phyloP scores from a whole-genome alignment of 2,329 filamentous ascomycete species.

The Pyrenophora teres region DNA sequence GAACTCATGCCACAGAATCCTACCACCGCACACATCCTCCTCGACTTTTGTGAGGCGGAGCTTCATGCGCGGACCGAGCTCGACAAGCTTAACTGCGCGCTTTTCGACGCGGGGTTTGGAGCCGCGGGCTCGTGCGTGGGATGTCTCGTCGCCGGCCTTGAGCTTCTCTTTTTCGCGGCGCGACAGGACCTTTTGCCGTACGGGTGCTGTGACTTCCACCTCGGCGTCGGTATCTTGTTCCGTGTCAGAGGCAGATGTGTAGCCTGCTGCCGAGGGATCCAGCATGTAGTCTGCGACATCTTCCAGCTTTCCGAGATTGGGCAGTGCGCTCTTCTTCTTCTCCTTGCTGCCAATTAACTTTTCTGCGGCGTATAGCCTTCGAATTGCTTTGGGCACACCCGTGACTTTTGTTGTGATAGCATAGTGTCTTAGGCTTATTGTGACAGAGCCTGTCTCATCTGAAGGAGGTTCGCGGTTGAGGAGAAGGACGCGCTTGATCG shows the following conservation, averaged over 20 bases:
- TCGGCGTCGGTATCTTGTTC: conserved; percentile 95
- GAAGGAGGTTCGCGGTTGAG: conserved; percentile 74
- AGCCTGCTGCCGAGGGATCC: conserved; percentile 76
- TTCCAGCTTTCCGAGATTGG: conserved; percentile 86
- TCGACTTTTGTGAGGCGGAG: conserved; percentile 93
- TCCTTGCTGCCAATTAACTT: conserved; percentile 66
- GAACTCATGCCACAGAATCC: conserved; percentile 97
- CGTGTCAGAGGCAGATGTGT: conserved; percentile 90
- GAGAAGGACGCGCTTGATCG: conserved; percentile 89
- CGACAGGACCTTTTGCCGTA: conserved; percentile 66
- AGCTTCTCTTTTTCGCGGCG: conserved; percentile 55
- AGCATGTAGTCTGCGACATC: conserved; percentile 96
- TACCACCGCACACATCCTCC: conserved; percentile 86
- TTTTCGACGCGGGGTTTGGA: conserved; percentile 68
- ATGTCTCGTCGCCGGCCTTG: conserved; percentile 48
- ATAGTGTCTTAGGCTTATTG: conserved; percentile 89
- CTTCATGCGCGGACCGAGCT: conserved; percentile 88
- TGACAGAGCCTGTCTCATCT: conserved; percentile 62
- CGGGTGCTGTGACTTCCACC: conserved; percentile 74
- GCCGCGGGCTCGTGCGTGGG: conserved; percentile 42
- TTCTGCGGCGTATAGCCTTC: conserved; percentile 83
- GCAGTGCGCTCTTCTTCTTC: conserved; percentile 69
- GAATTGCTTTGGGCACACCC: conserved; percentile 81
- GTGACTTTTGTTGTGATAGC: conserved; percentile 89
- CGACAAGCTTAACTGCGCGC: conserved; percentile 86